phyloP scores from a whole-genome alignment of 2,329 filamentous ascomycete genomes.

The Colletotrichum trifolii region DNA sequence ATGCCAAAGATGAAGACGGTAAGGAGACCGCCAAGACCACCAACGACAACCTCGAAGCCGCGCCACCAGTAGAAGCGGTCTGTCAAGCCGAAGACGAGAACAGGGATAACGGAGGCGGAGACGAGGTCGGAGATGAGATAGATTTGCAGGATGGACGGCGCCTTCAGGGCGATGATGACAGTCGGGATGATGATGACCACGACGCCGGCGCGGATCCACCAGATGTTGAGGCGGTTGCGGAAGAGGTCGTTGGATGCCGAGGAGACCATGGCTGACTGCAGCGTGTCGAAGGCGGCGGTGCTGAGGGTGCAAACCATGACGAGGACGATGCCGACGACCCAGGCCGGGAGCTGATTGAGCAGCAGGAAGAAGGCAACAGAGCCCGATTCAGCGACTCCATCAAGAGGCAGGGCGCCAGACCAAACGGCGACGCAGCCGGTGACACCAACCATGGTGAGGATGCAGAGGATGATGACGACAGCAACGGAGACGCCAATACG shows the following conservation, averaged over 20 bases:
- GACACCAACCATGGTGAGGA: conserved; percentile 78
- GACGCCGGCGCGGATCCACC: conserved; percentile 76
- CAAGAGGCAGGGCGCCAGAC: conserved; percentile 77
- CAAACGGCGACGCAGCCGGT: conserved; percentile 82
- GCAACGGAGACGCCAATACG: conserved; percentile 80
- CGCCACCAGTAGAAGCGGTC: conserved; percentile 78
- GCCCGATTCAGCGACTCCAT: conserved; percentile 67
- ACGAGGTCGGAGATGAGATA: conserved; percentile 86
- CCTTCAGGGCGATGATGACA: conserved; percentile 78
- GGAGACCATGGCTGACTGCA: conserved; percentile 88
- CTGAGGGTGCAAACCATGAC: conserved; percentile 84
- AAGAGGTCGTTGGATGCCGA: conserved; percentile 87
- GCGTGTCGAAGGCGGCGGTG: conserved; percentile 81
- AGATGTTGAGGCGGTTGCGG: conserved; percentile 82
- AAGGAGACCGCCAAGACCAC: conserved; percentile 80
- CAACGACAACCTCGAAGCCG: conserved; percentile 83
- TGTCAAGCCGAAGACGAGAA: conserved; percentile 77
- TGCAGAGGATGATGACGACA: conserved; percentile 70
- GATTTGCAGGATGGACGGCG: conserved; percentile 81
- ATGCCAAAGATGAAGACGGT: conserved; percentile 85
- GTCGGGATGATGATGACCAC: conserved; percentile 79
- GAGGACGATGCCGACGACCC: conserved; percentile 85
- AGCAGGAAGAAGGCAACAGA: conserved; percentile 81
- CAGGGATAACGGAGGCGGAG: conserved; percentile 79
- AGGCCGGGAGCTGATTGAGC: conserved; percentile 76